A percentile compares a stretch with the other conserved stretches of the same genome.
phyloP scores from a whole-genome alignment of 2,329 filamentous ascomycete genomes.

The Clonostachys chloroleuca region DNA sequence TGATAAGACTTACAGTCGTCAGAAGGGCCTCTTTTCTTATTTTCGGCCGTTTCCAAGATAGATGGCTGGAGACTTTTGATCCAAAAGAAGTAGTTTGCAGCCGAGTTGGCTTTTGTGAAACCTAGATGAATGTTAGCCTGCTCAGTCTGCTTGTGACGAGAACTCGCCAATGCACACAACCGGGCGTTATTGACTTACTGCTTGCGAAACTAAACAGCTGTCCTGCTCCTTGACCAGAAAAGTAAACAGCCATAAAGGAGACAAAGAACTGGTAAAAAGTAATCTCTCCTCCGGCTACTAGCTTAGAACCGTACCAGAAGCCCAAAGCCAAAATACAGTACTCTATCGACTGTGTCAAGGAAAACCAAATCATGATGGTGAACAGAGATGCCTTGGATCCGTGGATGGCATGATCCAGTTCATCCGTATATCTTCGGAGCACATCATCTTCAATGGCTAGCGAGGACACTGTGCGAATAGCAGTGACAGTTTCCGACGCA shows the following conservation, averaged over 20 bases:
- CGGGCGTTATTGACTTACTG: too few relatives aligned
- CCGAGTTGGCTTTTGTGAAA: slow-evolving; percentile 40
- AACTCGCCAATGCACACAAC: slow-evolving; percentile 18
- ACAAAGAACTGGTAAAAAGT: slow-evolving; percentile 39
- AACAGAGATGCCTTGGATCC: slow-evolving; percentile 20
- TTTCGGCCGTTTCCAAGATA: slow-evolving; percentile 19
- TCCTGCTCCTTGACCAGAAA: slow-evolving; percentile 26
- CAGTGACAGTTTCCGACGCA: slow-evolving; percentile 42
- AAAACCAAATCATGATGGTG: slow-evolving; percentile 34
- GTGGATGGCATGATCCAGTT: slow-evolving; percentile 21
- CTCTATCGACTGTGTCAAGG: slow-evolving; percentile 31
- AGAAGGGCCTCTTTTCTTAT: slow-evolving; percentile 5
- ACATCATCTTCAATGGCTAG: slow-evolving; percentile 39
- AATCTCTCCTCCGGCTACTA: slow-evolving; percentile 41
- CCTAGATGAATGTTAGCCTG: slow-evolving; percentile 4
- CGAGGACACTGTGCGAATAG: slow-evolving; percentile 43
- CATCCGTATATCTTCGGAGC: slow-evolving; percentile 23
- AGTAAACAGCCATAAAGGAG: slow-evolving; percentile 45
- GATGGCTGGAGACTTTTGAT: slow-evolving; percentile 22
- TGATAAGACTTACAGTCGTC: slow-evolving; percentile 28
- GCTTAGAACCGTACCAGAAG: slow-evolving; percentile 33
- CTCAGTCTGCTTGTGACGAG: slow-evolving; percentile 44
- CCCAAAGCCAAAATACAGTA: slow-evolving; percentile 30
- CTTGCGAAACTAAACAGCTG: too few relatives aligned
- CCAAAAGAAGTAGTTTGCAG: slow-evolving; percentile 43